Base-by-base conservation (phyloP, 2,329 filamentous ascomycete species). In the Sordariomycetes sp. region DNA sequence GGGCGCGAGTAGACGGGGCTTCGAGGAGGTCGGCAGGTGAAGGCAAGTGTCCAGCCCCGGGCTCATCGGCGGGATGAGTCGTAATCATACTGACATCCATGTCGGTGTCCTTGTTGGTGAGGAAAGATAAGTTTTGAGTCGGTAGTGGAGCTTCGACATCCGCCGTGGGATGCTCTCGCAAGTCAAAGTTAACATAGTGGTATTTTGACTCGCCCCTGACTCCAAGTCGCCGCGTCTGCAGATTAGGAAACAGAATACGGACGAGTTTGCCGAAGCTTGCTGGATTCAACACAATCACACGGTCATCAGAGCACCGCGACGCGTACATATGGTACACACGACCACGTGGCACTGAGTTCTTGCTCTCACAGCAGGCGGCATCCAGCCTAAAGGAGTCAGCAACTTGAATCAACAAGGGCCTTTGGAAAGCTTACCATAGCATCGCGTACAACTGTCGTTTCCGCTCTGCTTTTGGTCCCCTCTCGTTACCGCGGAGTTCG, bases 171-270 rank as follows among this genome's bases (percentile, higher is more conserved):
- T 79, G 75, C 33, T 79, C 75, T 27, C 64, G 59, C 33, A 81
- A 57, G 10, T 64, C 64, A 47, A 82, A 82, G 49, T 79, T 79
- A 30, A 81, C 76, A 50, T 98, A 98, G 58, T 98, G 92, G 56
- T 98, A 98, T 55, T 98, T 98, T 11, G 92, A 98, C 62, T 96
- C 90, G 43, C 92, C 92, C 34, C 92, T 79, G 30, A 96, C 88
- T 42, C 92, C 92, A 10, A 98, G 69, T 43, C 92, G 76, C 39
- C 92, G 75, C 21, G 92, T 98, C 59, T 94, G 90, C 16, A 98
- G 80, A 27, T 88, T 90, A 0, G 92, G 90, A 48, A 96, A 98
- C 33, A 98, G 82, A 25, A 98, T 90, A 21, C 92, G 79, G 21
- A 98, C 92, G 28, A 98, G 75, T 59, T 98, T 98, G 37, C 92